phyloP scores from a whole-genome alignment of 1,284 basidiomycete species.

The Ganoderma boninense region DNA sequence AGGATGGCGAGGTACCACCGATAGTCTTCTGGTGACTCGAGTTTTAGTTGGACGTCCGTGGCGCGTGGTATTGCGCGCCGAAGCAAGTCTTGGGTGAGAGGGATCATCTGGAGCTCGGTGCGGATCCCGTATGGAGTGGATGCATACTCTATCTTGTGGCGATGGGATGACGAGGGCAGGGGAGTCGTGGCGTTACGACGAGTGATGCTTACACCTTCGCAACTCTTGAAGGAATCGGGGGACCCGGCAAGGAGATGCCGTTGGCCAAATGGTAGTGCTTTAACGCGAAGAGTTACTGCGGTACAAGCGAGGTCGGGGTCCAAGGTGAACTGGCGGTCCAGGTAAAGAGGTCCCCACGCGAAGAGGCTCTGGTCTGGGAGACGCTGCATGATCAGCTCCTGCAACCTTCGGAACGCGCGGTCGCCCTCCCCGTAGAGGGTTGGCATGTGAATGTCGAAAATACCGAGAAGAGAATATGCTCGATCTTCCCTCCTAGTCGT shows the following conservation, averaged over 20 bases:
- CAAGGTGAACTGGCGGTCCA: neutral
- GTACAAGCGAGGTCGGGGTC: neutral
- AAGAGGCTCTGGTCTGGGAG: neutral
- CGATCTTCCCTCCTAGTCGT: neutral
- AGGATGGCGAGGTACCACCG: slow-evolving; percentile 3
- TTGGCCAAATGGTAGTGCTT: no score
- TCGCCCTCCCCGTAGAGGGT: neutral
- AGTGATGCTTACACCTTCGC: neutral
- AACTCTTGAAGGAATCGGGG: neutral
- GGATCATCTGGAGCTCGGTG: neutral
- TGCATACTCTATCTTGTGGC: neutral
- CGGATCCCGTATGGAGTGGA: neutral
- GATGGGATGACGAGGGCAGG: neutral
- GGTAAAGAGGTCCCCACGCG: neutral
- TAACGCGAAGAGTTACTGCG: neutral
- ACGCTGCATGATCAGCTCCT: neutral
- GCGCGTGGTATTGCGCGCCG: no score
- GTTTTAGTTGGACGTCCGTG: no score
- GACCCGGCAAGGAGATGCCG: neutral
- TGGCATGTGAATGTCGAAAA: neutral
- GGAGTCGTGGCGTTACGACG: no score
- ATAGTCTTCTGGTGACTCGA: neutral
- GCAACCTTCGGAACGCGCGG: neutral
- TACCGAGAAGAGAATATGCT: neutral
- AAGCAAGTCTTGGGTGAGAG: neutral